These are phyloP conservation scores for Letharia lupina DNA, from an alignment of 495 filamentous ascomycete genomes.

Conservation along the genomic window DNA sequence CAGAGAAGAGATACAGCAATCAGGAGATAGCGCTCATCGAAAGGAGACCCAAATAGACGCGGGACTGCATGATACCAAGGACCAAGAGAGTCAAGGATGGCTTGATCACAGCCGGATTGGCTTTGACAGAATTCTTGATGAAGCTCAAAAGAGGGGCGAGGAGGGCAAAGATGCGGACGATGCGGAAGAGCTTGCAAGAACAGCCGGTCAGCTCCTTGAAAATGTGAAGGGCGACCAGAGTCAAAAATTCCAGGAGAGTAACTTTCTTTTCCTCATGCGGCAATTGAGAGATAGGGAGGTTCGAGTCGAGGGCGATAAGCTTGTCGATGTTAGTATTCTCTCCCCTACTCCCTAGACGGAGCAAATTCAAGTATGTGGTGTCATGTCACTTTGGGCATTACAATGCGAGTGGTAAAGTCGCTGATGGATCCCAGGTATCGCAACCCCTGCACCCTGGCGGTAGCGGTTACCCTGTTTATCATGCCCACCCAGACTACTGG, in stretches of 20 bases:
- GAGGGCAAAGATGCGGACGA: slow-evolving; percentile 32
- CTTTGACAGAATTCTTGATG: slow-evolving; percentile 42
- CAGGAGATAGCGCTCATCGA: slow-evolving; percentile 22
- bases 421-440: slow-evolving; percentile 28
- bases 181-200: slow-evolving; percentile 59
- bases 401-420: background rate
- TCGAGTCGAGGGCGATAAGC: slow-evolving; percentile 45
- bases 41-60: slow-evolving; percentile 12
- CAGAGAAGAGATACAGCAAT: slow-evolving; percentile 24
- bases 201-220: slow-evolving; percentile 64
- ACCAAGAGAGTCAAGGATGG: slow-evolving; percentile 7
- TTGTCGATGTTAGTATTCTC: slow-evolving; percentile 46
- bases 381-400: slow-evolving; percentile 31
- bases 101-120: slow-evolving; percentile 34
- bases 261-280: slow-evolving; percentile 71
- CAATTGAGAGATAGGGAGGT: slow-evolving; percentile 48
- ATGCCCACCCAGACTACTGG: background rate
- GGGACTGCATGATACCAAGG: background rate
- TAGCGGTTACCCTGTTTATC: slow-evolving; percentile 35
- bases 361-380: slow-evolving; percentile 29
- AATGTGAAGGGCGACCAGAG: slow-evolving; percentile 57
- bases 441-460: slow-evolving; percentile 48
- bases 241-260: slow-evolving; percentile 69
- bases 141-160: slow-evolving; percentile 26
- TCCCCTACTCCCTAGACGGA: slow-evolving; percentile 34